phyloP scores from a whole-genome alignment of 1,284 basidiomycete genomes.

The Cryptococcus maquisensis region DNA sequence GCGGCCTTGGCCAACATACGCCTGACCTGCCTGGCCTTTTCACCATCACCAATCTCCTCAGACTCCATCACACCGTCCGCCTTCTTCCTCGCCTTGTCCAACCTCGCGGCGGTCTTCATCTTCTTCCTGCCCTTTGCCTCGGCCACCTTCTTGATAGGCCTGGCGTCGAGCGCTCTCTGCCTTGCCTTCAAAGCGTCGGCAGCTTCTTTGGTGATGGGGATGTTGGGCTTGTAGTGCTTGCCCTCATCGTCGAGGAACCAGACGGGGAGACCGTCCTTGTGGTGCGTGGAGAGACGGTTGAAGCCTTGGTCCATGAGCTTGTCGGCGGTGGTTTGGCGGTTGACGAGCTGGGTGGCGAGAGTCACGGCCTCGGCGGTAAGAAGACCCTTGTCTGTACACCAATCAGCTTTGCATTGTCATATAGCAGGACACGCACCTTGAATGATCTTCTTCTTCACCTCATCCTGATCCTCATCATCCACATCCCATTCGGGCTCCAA shows the following conservation, averaged over 20 bases:
- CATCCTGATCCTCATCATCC: conserved; percentile 72
- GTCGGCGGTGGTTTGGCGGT: conserved; percentile 82
- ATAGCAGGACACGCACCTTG: conserved; percentile 57
- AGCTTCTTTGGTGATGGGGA: conserved; percentile 96
- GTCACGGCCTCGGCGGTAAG: conserved; percentile 88
- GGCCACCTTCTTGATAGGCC: conserved; percentile 98
- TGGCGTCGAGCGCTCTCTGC: conserved; percentile 89
- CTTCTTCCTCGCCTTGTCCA: conserved; percentile 94
- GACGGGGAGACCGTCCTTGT: conserved; percentile 83
- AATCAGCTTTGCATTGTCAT: background rate
- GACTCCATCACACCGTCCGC: conserved; percentile 91
- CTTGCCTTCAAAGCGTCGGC: conserved; percentile 78
- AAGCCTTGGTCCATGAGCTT: conserved; percentile 93
- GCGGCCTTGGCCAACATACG: conserved; percentile 81
- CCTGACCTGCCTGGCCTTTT: conserved; percentile 90
- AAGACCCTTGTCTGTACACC: conserved; percentile 68
- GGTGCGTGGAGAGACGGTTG: conserved; percentile 83
- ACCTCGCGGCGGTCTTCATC: conserved; percentile 73
- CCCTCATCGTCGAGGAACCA: conserved; percentile 99
- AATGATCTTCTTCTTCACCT: conserved; percentile 65
- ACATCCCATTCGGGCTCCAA: conserved; percentile 73
- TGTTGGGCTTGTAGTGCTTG: conserved; percentile 88
- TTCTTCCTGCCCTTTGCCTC: conserved; percentile 99
- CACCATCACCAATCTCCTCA: conserved; percentile 83
- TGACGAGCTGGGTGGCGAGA: conserved; percentile 87